Evolutionary conservation across 805 yeast genomes (phyloP).

Genomic region (Cyberlindnera veronae): DNA sequence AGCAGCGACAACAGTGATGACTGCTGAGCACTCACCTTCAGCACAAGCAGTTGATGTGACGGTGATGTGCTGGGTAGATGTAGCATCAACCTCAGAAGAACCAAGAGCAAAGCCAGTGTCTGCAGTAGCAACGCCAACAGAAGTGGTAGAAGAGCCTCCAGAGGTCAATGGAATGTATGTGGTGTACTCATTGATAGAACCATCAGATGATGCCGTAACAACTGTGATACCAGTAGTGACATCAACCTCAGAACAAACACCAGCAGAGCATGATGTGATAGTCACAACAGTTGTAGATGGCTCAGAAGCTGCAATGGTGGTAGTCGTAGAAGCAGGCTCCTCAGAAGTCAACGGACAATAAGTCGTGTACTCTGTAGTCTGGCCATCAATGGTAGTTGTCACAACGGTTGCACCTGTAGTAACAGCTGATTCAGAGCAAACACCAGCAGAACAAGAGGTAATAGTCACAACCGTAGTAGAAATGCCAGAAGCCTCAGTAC

Average conservation of each 20-base stretch:
- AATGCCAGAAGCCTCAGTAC: neutral
- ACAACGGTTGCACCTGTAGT: slow-evolving; percentile 16
- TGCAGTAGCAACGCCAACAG: no score
- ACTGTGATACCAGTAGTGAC: slow-evolving; percentile 4
- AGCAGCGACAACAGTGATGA: no score
- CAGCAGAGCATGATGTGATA: neutral
- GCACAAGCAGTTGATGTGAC: no score
- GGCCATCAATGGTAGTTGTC: slow-evolving; percentile 7
- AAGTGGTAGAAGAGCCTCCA: no score
- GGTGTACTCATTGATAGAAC: neutral
- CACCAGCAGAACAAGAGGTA: slow-evolving; percentile 10
- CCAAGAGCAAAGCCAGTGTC: no score
- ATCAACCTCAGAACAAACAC: neutral
- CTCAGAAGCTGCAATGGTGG: neutral
- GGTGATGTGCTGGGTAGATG: no score
- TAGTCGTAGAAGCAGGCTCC: neutral
- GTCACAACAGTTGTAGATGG: neutral
- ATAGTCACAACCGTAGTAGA: slow-evolving; percentile 20
- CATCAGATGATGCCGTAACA: neutral
- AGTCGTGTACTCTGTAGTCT: slow-evolving; percentile 11
- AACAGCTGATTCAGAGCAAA: slow-evolving; percentile 1
- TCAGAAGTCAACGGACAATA: slow-evolving; percentile 13
- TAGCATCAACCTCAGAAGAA: no score
- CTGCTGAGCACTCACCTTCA: no score
- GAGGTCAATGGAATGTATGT: neutral